Base-by-base conservation (phyloP, 2,329 filamentous ascomycete genomes). In the Dothideomycetes sp. region DNA sequence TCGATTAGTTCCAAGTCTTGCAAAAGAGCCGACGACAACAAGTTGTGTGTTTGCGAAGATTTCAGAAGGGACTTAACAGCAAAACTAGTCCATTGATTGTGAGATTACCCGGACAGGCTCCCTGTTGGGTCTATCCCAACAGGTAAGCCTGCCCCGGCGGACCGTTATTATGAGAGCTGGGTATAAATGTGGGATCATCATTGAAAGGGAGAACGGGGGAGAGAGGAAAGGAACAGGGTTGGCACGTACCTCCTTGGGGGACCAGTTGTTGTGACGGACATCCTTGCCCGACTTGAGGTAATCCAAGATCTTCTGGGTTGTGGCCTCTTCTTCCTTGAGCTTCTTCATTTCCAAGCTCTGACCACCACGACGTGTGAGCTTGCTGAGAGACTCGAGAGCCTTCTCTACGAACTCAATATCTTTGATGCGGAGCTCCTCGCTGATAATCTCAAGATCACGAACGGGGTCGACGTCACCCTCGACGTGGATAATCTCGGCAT, bases 161-260 rank as follows among this genome's bases (percentile, higher is more conserved):
- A 40, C 37, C 37, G 37, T 40, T 40, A 33, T 40, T 40, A 28
- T 40, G 94, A 83, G 91, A 98, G 91, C 91, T 98, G 91, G 91
- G 91, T 85, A 94, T 88, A 74, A 87, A 83, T 83, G 88, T 86
- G 94, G 94, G 82, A 80, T 96, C 91, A 96, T 96, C 91, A 94
- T 81, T 56, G 62, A 69, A 78, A 55, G 53, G 48, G 49, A 54
- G 52, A 23, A 32, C 16, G 49, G 41, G 23, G 33, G 47, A 49
- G 52, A 41, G 29, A 45, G 34, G 49, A 48, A 51, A 55, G 49
- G 47, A 44, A 43, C 22, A 33, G 44, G 46, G 51, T 46, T 43
- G n/a, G n/a, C n/a, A 64, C 82, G 67, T 83, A 96, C 91, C 84
- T 98, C 91, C 70, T 96, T 98, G 36, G 87, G 83, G 28, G 64